These are phyloP conservation scores for Myriosclerotinia duriaeana DNA, from an alignment of 2,329 filamentous ascomycete genomes.

Conservation along the genomic window DNA sequence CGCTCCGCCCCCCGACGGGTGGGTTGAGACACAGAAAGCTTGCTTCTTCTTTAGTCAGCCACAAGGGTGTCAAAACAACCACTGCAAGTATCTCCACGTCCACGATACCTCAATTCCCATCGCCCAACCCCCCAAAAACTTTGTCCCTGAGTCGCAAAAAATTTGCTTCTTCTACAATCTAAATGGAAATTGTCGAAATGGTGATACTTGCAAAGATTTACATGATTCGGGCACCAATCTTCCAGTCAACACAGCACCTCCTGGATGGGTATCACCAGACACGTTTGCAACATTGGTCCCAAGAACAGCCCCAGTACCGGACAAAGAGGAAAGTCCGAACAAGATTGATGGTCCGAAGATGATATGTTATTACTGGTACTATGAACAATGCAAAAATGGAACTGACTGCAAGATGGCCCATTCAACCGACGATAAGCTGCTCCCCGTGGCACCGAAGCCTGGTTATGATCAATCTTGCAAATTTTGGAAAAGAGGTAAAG, in stretches of 20 bases:
- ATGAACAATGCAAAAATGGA: slow-evolving; percentile 20
- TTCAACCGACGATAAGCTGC: slow-evolving; percentile 6
- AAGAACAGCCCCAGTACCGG: background rate
- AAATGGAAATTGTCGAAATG: slow-evolving; percentile 7
- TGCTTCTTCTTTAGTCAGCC: background rate
- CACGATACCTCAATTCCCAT: background rate
- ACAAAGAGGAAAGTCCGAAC: too few species aligned
- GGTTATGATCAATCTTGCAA: background rate
- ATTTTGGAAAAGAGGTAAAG: slow-evolving; percentile 1
- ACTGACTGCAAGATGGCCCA: slow-evolving; percentile 11
- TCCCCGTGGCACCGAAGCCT: slow-evolving; percentile 4
- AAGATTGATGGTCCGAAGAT: background rate
- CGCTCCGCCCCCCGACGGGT: background rate
- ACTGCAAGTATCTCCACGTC: background rate
- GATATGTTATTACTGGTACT: slow-evolving; percentile 19
- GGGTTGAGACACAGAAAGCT: background rate
- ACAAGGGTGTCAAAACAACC: background rate
- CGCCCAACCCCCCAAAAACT: background rate
- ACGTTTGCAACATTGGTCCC: background rate
- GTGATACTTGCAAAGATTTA: slow-evolving; percentile 12
- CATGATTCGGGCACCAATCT: background rate
- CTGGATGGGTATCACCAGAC: background rate
- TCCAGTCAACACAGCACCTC: background rate
- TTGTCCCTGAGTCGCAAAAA: background rate
- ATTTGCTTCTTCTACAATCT: slow-evolving; percentile 29